Evolutionary conservation across 2,329 filamentous ascomycete species (phyloP).

Genomic region (Stemphylium lycopersici): DNA sequence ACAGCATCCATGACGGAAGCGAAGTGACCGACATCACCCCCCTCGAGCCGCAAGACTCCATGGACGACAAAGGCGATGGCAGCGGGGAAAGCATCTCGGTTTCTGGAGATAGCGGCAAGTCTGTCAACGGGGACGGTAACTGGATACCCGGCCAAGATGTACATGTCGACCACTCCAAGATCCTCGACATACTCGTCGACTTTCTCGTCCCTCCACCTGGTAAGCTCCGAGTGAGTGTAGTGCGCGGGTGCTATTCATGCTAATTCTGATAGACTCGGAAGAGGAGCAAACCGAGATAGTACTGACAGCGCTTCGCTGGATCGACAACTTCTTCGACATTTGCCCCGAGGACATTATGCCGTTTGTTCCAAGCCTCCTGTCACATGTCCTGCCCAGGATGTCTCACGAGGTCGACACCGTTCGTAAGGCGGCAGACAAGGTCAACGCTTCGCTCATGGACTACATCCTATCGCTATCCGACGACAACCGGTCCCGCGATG

Average conservation of each 20-base stretch:
- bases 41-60: constrained; percentile 51
- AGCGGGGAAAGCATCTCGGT: constrained; percentile 45
- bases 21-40: constrained; percentile 65
- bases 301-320: constrained; percentile 89
- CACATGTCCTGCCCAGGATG: constrained; percentile 91
- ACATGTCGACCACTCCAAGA: constrained; percentile 88
- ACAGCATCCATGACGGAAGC: constrained; percentile 51
- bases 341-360: constrained; percentile 95
- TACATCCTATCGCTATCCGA: constrained; percentile 92
- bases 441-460: constrained; percentile 90
- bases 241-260: neutral
- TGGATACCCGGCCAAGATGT: constrained; percentile 98
- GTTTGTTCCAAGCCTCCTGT: constrained; percentile 90
- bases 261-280: constrained; percentile 60
- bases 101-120: constrained; percentile 46
- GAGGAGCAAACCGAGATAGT: constrained; percentile 75
- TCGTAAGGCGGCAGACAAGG: constrained; percentile 82
- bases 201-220: constrained; percentile 84
- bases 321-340: constrained; percentile 95
- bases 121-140: constrained; percentile 74
- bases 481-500: constrained; percentile 52
- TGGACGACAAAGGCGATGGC: constrained; percentile 59
- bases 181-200: constrained; percentile 87
- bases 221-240: no score
- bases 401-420: constrained; percentile 90